These are phyloP conservation scores for Saccharomycopsis hybrid DNA, from an alignment of 1,139 yeast species.

Conservation along the genomic window DNA sequence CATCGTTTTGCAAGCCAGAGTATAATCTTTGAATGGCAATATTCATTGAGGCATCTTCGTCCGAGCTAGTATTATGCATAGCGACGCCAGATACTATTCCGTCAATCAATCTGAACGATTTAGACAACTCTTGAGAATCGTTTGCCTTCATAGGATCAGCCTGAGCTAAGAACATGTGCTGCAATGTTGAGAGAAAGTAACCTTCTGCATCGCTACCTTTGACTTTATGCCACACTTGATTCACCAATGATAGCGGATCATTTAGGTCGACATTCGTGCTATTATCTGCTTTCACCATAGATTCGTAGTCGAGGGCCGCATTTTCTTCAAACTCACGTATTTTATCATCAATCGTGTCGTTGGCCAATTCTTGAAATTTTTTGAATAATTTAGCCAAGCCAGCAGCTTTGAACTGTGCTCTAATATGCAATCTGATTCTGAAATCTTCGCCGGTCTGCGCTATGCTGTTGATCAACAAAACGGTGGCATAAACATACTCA, in stretches of 20 bases:
- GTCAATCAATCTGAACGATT: constrained; percentile 75
- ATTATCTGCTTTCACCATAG: constrained; percentile 53
- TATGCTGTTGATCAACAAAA: constrained; percentile 69
- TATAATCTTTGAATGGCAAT: constrained; percentile 76
- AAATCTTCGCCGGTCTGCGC: constrained; percentile 61
- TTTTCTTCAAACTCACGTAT: constrained; percentile 57
- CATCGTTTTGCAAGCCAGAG: constrained; percentile 83
- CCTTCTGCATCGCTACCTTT: constrained; percentile 69
- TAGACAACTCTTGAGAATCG: constrained; percentile 43
- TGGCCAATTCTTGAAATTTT: constrained; percentile 54
- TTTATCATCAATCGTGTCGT: constrained; percentile 60
- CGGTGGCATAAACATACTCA: constrained; percentile 75
- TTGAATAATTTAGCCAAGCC: constrained; percentile 63
- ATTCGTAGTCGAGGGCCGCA: constrained; percentile 67
- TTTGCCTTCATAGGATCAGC: constrained; percentile 45
- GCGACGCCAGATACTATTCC: constrained; percentile 79
- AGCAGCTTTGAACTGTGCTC: constrained; percentile 72
- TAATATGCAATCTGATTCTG: constrained; percentile 62
- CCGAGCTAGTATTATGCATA: constrained; percentile 50
- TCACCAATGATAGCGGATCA: constrained; percentile 69
- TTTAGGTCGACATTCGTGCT: constrained; percentile 59
- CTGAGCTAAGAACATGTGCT: constrained; percentile 71
- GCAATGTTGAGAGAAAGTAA: constrained; percentile 69
- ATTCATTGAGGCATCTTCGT: constrained; percentile 71
- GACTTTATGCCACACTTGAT: constrained; percentile 63